These are phyloP conservation scores for Platanthera guangdongensis DNA, from an alignment of 106 monocot genomes.

Conservation along the genomic window DNA sequence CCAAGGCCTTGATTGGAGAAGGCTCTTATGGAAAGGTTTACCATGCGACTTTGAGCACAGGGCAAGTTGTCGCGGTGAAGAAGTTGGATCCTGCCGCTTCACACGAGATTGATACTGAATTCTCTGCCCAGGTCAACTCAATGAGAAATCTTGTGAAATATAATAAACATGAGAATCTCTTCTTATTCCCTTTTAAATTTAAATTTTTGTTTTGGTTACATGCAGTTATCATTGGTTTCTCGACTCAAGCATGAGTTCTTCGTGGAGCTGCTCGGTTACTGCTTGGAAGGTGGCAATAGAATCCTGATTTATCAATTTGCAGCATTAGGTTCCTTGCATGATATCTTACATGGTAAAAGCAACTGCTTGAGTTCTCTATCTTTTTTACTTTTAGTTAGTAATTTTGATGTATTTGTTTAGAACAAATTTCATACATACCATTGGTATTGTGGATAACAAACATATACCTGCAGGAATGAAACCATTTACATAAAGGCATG, in stretches of 20 bases:
- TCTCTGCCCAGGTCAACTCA: constrained; percentile 55
- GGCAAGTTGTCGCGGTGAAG: constrained; percentile 62
- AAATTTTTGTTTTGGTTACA: background rate
- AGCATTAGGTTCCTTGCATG: constrained; percentile 52
- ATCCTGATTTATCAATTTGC: constrained; percentile 56
- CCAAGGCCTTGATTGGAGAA: constrained; percentile 71
- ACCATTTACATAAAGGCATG: no score
- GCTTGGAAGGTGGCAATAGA: constrained; percentile 34
- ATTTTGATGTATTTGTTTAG: no score
- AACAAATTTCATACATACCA: no score
- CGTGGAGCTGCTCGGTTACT: constrained; percentile 48
- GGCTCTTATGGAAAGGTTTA: constrained; percentile 83
- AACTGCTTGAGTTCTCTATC: no score
- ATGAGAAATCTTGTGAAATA: no score
- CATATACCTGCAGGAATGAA: no score
- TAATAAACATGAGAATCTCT: no score
- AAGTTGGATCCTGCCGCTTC: constrained; percentile 59
- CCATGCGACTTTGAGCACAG: constrained; percentile 42
- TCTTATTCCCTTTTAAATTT: background rate
- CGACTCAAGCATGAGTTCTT: constrained; percentile 51
- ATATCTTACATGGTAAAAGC: constrained; percentile 44
- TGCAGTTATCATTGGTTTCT: constrained; percentile 59
- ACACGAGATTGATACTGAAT: constrained; percentile 63
- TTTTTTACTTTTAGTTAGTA: no score
- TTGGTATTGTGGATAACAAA: no score